Conservation (phyloP, 495 filamentous ascomycete genomes). For the Penicillium bovifimosum region DNA sequence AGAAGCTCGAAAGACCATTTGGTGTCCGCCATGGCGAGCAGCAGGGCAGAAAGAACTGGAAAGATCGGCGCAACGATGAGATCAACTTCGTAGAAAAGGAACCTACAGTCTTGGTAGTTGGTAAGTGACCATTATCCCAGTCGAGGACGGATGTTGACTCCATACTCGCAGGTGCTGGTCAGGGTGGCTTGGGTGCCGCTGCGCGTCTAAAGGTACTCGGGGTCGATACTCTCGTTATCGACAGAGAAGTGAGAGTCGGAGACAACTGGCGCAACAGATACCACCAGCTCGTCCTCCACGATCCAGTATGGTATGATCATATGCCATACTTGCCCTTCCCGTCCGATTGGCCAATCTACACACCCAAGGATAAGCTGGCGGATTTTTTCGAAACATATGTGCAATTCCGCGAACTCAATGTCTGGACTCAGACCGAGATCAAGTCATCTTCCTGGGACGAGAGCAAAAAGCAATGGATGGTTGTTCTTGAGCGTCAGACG, state of each 20-base stretch:
- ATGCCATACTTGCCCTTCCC: conserved; percentile 70
- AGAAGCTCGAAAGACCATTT: conserved; percentile 34
- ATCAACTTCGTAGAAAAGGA: conserved; percentile 47
- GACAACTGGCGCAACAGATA: conserved; percentile 74
- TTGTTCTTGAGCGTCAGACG: conserved; percentile 47
- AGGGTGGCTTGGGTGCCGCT: conserved; percentile 53
- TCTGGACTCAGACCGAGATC: conserved; percentile 60
- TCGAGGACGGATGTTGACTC: not conserved
- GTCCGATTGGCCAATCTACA: conserved; percentile 59
- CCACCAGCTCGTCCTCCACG: conserved; percentile 61
- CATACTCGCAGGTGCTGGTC: conserved; percentile 38
- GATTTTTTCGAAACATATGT: conserved; percentile 75
- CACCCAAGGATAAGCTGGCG: conserved; percentile 76
- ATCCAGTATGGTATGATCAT: conserved; percentile 74
- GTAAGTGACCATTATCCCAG: conserved; percentile 35
- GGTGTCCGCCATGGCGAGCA: conserved; percentile 50
- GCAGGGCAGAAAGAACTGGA: conserved; percentile 55
- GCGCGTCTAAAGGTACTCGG: conserved; percentile 70
- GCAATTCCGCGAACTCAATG: conserved; percentile 67
- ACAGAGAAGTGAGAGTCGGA: conserved; percentile 59
- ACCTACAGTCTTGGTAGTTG: conserved; percentile 63
- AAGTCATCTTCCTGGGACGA: conserved; percentile 49
- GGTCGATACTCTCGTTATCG: conserved; percentile 59
- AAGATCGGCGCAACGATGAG: conserved; percentile 53
- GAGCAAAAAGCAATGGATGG: conserved; percentile 52